phyloP scores from a whole-genome alignment of 257 asterid genomes.

The Solanum neorickii region DNA sequence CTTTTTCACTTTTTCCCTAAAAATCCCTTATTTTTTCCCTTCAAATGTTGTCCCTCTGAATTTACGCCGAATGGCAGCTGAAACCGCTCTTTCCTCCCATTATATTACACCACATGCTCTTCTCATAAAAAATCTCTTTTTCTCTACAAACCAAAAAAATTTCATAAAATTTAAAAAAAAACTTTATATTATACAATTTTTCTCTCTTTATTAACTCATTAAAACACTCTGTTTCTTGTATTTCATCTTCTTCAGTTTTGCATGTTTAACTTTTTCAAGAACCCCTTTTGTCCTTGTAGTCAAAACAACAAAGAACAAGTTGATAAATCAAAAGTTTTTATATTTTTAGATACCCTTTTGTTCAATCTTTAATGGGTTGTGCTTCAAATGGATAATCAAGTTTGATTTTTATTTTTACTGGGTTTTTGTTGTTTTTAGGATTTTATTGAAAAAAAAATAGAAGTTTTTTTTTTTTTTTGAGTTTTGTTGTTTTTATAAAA shows the following conservation, averaged over 20 bases:
- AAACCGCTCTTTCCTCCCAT: conserved; percentile 72
- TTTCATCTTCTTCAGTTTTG: conserved; percentile 7
- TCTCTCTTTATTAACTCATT: conserved; percentile 16
- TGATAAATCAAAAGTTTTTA: not conserved
- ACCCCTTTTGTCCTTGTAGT: not conserved
- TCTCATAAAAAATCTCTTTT: not conserved
- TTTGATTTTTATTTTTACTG: not conserved
- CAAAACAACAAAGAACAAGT: not conserved
- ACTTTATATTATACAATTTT: not conserved
- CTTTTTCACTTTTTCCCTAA: not conserved
- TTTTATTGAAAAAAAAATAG: not conserved
- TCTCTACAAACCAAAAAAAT: not conserved
- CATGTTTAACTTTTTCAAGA: not conserved
- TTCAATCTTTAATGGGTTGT: not conserved
- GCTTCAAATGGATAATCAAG: not conserved
- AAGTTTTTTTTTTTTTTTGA: not conserved
- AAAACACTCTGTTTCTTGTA: not conserved
- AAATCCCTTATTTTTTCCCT: not conserved
- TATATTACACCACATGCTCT: conserved; percentile 69
- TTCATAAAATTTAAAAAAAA: not conserved
- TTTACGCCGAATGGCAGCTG: conserved; percentile 83
- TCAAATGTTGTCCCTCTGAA: conserved; percentile 31
- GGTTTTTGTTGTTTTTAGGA: not conserved
- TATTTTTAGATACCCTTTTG: not conserved
- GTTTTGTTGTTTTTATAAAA: not conserved